phyloP scores from a whole-genome alignment of 495 filamentous ascomycete species.

The Lichina pygmaea region DNA sequence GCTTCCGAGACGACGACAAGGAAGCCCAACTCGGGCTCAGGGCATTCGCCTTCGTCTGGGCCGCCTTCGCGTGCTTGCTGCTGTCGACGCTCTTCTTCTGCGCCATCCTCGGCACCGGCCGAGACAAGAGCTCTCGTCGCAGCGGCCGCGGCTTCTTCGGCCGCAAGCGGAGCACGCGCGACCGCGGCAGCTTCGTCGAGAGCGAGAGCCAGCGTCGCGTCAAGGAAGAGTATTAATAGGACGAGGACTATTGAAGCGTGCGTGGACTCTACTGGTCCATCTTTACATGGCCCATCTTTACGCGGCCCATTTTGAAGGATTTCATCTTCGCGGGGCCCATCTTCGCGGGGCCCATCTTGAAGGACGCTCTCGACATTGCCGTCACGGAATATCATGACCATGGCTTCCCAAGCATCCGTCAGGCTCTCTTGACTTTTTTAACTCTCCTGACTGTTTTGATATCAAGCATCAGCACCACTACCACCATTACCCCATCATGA shows the following conservation, averaged over 20 bases:
- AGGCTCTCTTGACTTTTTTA: no score
- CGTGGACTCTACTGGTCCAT: no score
- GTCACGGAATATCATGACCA: no score
- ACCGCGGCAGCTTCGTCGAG: slow-evolving; percentile 22
- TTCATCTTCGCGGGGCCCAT: no score
- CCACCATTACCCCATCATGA: no score
- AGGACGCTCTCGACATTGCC: no score
- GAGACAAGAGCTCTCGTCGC: slow-evolving; percentile 1
- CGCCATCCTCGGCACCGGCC: slow-evolving; percentile 16
- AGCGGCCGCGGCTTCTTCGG: slow-evolving; percentile 9
- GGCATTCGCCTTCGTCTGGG: slow-evolving; percentile 74
- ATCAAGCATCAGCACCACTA: no score
- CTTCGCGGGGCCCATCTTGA: no score
- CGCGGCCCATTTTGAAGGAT: no score
- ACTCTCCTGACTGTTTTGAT: no score
- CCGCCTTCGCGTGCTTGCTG: slow-evolving; percentile 37
- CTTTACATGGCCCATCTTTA: no score
- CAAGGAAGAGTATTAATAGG: slow-evolving; percentile 29
- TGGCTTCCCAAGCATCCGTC: no score
- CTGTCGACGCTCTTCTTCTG: slow-evolving; percentile 50
- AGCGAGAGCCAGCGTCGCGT: slow-evolving; percentile 24
- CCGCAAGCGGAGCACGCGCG: slow-evolving; percentile 15
- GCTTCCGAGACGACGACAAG: slow-evolving; percentile 30
- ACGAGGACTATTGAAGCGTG: not conserved
- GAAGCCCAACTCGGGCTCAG: slow-evolving; percentile 36